Evolutionary conservation across 2,329 filamentous ascomycete genomes (phyloP).

Genomic region (Epichloe festucae): DNA sequence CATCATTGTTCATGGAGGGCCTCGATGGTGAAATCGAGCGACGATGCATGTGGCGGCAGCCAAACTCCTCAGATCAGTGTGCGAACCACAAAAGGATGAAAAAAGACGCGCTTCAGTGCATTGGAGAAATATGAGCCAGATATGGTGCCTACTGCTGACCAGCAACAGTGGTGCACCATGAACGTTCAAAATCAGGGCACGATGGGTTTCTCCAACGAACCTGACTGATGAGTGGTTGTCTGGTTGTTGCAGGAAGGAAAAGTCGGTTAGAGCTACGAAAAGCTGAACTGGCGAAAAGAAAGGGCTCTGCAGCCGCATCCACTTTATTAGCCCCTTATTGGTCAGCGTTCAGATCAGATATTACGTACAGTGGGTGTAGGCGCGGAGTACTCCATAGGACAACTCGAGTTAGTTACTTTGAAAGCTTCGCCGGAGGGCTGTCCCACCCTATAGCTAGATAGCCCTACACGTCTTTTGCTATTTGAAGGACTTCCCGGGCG

Average conservation of each 20-base stretch:
- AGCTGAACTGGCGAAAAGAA: neutral
- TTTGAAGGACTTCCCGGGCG: no score
- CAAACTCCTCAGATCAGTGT: neutral
- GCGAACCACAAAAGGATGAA: neutral
- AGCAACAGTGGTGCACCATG: neutral
- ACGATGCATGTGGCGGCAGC: neutral
- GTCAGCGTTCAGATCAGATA: no score
- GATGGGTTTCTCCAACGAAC: neutral
- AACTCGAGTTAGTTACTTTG: no score
- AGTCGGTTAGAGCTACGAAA: neutral
- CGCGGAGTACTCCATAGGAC: no score
- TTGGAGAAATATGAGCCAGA: neutral
- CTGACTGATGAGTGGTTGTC: neutral
- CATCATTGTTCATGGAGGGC: neutral
- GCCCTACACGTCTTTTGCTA: no score
- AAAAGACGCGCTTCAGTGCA: neutral
- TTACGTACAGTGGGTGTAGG: no score
- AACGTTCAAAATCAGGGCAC: neutral
- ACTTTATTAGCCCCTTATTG: neutral
- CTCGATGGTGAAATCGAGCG: neutral
- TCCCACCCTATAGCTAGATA: no score
- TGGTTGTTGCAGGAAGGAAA: neutral
- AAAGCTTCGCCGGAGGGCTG: no score
- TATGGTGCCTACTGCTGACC: neutral
- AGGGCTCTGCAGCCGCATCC: neutral